A percentile compares a stretch with the other conserved stretches of the same genome.
These are phyloP conservation scores for Chrysosporium keratinophilum DNA, from an alignment of 2,329 filamentous ascomycete species.

Conservation along the genomic window DNA sequence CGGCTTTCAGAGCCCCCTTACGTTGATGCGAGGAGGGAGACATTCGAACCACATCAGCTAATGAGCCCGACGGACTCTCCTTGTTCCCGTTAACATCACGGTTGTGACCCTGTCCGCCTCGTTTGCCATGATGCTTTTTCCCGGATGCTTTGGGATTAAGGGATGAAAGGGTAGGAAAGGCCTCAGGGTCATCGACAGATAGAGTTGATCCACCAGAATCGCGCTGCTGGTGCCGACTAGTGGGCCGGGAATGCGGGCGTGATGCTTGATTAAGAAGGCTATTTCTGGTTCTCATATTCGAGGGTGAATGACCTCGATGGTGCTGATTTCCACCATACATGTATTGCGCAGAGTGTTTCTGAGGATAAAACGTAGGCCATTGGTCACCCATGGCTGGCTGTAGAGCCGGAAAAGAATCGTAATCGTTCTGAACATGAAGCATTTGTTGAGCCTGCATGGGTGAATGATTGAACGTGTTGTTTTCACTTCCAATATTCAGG, in stretches of 20 bases:
- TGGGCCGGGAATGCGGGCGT: slow-evolving; percentile 68
- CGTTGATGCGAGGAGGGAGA: slow-evolving; percentile 62
- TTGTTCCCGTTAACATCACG: slow-evolving; percentile 48
- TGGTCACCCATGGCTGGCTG: slow-evolving; percentile 51
- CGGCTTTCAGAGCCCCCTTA: slow-evolving; percentile 47
- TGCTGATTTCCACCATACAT: slow-evolving; percentile 4
- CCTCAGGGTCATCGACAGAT: slow-evolving; percentile 85
- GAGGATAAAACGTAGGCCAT: slow-evolving; percentile 41
- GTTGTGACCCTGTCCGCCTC: slow-evolving; percentile 63
- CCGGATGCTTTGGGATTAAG: slow-evolving; percentile 56
- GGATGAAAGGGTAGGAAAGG: slow-evolving; percentile 80
- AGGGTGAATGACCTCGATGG: slow-evolving; percentile 18
- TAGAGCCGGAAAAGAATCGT: slow-evolving; percentile 73
- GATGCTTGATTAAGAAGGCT: slow-evolving; percentile 46
- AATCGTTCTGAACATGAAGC: slow-evolving; percentile 67
- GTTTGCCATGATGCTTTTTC: slow-evolving; percentile 90
- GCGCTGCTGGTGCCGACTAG: slow-evolving; percentile 65
- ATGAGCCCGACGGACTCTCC: slow-evolving; percentile 61
- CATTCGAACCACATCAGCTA: slow-evolving; percentile 94
- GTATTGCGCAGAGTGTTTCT: slow-evolving; percentile 37
- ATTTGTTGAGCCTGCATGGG: slow-evolving; percentile 47
- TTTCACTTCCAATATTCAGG: slow-evolving; percentile 50
- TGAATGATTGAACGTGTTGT: slow-evolving; percentile 49
- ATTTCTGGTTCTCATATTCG: slow-evolving; percentile 37
- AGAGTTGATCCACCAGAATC: slow-evolving; percentile 56